These are phyloP conservation scores for Bipolaris sorokiniana DNA, from an alignment of 2,329 filamentous ascomycete species.

Conservation along the genomic window DNA sequence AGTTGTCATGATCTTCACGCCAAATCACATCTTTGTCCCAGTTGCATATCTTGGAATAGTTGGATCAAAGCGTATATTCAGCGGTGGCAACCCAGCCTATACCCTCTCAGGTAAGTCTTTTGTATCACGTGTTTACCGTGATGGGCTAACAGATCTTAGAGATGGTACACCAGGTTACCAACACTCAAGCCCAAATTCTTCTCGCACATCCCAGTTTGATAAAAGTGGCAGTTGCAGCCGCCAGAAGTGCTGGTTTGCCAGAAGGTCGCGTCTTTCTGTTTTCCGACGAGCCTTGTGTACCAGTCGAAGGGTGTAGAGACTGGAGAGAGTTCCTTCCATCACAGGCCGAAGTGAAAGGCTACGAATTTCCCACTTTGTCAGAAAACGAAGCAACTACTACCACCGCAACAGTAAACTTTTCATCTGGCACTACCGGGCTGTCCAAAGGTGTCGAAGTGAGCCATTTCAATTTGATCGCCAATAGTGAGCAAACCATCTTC, in stretches of 20 bases:
- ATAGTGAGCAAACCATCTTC: slow-evolving; percentile 58
- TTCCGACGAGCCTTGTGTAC: slow-evolving; percentile 36
- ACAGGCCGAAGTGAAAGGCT: slow-evolving; percentile 34
- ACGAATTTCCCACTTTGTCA: slow-evolving; percentile 35
- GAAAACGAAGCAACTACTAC: slow-evolving; percentile 37
- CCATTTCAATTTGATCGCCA: slow-evolving; percentile 59
- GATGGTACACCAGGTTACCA: slow-evolving; percentile 44
- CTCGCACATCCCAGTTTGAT: slow-evolving; percentile 41
- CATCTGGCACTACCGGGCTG: slow-evolving; percentile 59
- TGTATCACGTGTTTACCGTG: background rate
- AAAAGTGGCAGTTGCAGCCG: slow-evolving; percentile 38
- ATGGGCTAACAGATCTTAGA: slow-evolving; percentile 29
- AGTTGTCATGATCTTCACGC: slow-evolving; percentile 60
- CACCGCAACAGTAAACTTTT: slow-evolving; percentile 58
- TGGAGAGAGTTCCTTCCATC: slow-evolving; percentile 42
- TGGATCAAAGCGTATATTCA: slow-evolving; percentile 60
- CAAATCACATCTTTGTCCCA: slow-evolving; percentile 62
- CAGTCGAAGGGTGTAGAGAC: slow-evolving; percentile 36
- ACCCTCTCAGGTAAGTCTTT: slow-evolving; percentile 53
- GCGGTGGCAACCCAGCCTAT: slow-evolving; percentile 61
- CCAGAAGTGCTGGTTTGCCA: slow-evolving; percentile 37
- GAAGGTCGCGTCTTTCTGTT: slow-evolving; percentile 42
- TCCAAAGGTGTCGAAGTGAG: slow-evolving; percentile 60
- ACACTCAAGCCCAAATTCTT: slow-evolving; percentile 42
- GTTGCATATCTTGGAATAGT: slow-evolving; percentile 60